Evolutionary conservation across 352 stramenopile genomes (phyloP).

Genomic region (Globisporangium spinosum): DNA sequence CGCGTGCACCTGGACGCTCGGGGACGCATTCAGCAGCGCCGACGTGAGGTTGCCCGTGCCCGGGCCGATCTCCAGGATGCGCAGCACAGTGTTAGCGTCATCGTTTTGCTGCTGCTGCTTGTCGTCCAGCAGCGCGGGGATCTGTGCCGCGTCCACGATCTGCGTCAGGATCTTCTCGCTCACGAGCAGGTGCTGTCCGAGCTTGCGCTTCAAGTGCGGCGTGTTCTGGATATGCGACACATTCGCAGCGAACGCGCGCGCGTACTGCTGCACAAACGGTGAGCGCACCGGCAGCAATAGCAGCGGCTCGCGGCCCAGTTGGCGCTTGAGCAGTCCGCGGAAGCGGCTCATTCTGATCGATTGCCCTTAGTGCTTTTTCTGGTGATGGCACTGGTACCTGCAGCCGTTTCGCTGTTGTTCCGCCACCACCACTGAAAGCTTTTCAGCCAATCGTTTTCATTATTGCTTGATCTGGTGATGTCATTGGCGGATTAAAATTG

Average conservation of each 20-base stretch:
- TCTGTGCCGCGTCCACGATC: slow-evolving; percentile 59
- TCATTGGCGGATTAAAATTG: not conserved
- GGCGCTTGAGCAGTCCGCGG: not conserved
- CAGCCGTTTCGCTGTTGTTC: not conserved
- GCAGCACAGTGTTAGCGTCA: slow-evolving; percentile 20
- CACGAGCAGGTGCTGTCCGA: slow-evolving; percentile 80
- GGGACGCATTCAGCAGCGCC: slow-evolving; percentile 47
- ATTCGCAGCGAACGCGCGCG: slow-evolving; percentile 16
- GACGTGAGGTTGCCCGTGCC: slow-evolving; percentile 86
- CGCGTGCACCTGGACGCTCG: slow-evolving; percentile 49
- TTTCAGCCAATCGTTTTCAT: slow-evolving; percentile 5
- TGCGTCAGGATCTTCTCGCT: slow-evolving; percentile 53
- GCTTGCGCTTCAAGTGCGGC: slow-evolving; percentile 75
- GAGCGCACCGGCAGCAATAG: not conserved
- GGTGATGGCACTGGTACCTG: not conserved
- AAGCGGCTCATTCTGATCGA: slow-evolving; percentile 6
- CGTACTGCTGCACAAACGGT: not conserved
- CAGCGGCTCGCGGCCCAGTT: not conserved
- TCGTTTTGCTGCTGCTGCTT: slow-evolving; percentile 14
- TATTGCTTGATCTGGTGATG: not conserved
- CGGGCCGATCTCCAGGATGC: slow-evolving; percentile 82
- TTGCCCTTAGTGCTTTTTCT: not conserved
- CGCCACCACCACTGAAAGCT: slow-evolving; percentile 5
- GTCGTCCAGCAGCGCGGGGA: slow-evolving; percentile 29
- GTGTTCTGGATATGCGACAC: slow-evolving; percentile 50